A percentile compares a stretch with the other conserved stretches of the same genome.
Evolutionary conservation across 108 stramenopile genomes (phyloP).

Genomic region (Pseudonitzschia multiseries): DNA sequence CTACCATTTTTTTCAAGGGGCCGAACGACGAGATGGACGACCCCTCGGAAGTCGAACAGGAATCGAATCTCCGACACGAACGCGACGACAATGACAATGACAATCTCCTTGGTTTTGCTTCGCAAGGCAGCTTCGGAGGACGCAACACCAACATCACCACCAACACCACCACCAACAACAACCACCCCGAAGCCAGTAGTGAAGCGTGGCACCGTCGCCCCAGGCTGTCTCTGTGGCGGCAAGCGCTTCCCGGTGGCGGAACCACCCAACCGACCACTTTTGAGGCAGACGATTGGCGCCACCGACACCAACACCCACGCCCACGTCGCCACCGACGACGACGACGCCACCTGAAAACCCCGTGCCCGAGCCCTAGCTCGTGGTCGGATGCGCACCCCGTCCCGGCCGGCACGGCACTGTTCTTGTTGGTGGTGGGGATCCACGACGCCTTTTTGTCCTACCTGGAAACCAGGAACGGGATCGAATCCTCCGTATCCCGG

Average conservation of each 20-base stretch:
- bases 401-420: slow-evolving; percentile 15
- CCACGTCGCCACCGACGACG: neutral
- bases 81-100: slow-evolving; percentile 10
- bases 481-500: neutral
- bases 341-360: neutral
- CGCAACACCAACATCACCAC: too few relatives aligned
- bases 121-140: too few relatives aligned
- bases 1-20: too few relatives aligned
- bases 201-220: too few relatives aligned
- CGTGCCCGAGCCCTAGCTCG: too few relatives aligned
- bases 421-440: slow-evolving; percentile 20
- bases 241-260: neutral
- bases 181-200: too few relatives aligned
- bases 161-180: too few relatives aligned
- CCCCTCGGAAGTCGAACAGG: too few relatives aligned
- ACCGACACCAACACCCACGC: too few relatives aligned
- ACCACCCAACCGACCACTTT: neutral
- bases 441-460: slow-evolving; percentile 41
- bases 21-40: too few relatives aligned
- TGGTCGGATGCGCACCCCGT: neutral
- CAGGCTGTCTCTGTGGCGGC: neutral
- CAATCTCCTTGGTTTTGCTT: too few relatives aligned
- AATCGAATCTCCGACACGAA: neutral
- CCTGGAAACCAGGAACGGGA: slow-evolving; percentile 26
- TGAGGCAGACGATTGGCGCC: too few relatives aligned